Base-by-base conservation (phyloP, 1,284 basidiomycete genomes). In the Sporisorium exsertum region DNA sequence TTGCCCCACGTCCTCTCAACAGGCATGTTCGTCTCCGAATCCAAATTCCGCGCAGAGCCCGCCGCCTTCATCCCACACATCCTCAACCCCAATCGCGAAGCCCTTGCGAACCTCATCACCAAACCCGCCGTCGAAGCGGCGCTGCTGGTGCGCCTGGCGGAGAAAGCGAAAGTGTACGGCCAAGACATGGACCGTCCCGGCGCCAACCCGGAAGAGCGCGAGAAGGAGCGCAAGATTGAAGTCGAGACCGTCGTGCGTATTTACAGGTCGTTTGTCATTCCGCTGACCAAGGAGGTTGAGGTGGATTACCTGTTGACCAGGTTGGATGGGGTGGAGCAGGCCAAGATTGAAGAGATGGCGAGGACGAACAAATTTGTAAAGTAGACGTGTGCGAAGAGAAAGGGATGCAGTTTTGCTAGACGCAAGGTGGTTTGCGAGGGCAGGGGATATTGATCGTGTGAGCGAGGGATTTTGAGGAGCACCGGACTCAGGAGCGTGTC, bases 21-120 rank as follows among this genome's bases (percentile, higher is more conserved):
- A 97, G 95, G 96, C 69, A 98, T 98, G 90, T 99, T 99, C 86
- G 97, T 99, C 12, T 94, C 94, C 5, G 97, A 99, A 87, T 93
- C 93, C 59, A 99, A 99, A 86, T 99, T 99, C 88, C 87, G 90
- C 20, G 89, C 90, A 33, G 88, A 93, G 71, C 96, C 97, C 10
- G 89, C 91, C 27, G 91, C 91, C 15, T 99, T 98, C 86, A 90
- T 99, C 71, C 93, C 94, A 0, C 94, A 94, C 86, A 99, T 99
- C 83, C 89, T 89, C 50, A 88, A 89, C 1, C 91, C 91, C 2
- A 92, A 99, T 86, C 92, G 91, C 5, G 89, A 97, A 15, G 80
- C 77, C 5, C 80, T 87, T 12, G 94, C 93, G 15, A 91, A 86
- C 0, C 88, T 99, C 45, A 98, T 99, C 86, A 97, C 95, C 18